These are phyloP conservation scores for Grosmannia penicillata DNA, from an alignment of 2,329 filamentous ascomycete genomes.

Conservation along the genomic window DNA sequence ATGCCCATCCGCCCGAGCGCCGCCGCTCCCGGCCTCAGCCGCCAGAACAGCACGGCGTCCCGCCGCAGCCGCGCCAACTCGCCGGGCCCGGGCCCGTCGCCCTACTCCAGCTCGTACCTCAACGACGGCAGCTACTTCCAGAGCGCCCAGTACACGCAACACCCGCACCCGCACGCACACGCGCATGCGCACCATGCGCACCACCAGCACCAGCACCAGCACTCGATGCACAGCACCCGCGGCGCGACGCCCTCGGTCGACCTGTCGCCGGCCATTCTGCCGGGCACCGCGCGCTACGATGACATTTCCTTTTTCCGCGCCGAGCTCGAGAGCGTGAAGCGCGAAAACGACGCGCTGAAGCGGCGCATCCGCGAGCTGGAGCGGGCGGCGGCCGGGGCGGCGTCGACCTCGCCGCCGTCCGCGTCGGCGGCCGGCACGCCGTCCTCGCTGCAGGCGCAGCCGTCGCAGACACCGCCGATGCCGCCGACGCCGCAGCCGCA, in stretches of 20 bases:
- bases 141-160: conserved; percentile 9
- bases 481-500: background rate
- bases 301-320: conserved; percentile 44
- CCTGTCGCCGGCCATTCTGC: conserved; percentile 38
- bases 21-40: conserved; percentile 26
- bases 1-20: conserved; percentile 17
- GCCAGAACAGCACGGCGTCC: conserved; percentile 41
- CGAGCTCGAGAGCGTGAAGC: conserved; percentile 46
- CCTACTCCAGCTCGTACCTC: conserved; percentile 26
- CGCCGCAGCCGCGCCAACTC: conserved; percentile 36
- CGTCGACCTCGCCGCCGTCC: background rate
- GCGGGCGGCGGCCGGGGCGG: conserved; percentile 18
- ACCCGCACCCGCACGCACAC: background rate
- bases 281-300: conserved; percentile 44
- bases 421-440: background rate
- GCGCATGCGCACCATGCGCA: too few relatives aligned
- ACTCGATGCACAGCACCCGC: conserved; percentile 1
- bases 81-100: conserved; percentile 21
- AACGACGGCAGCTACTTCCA: conserved; percentile 22
- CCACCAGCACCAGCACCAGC: background rate
- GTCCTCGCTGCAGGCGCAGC: background rate
- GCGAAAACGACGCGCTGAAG: conserved; percentile 49
- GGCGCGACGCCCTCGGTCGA: conserved; percentile 17
- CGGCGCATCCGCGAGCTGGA: conserved; percentile 48
- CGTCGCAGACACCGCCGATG: background rate